Base-by-base conservation (phyloP, 208 protist species). In the Wallacemonas rigidus region DNA sequence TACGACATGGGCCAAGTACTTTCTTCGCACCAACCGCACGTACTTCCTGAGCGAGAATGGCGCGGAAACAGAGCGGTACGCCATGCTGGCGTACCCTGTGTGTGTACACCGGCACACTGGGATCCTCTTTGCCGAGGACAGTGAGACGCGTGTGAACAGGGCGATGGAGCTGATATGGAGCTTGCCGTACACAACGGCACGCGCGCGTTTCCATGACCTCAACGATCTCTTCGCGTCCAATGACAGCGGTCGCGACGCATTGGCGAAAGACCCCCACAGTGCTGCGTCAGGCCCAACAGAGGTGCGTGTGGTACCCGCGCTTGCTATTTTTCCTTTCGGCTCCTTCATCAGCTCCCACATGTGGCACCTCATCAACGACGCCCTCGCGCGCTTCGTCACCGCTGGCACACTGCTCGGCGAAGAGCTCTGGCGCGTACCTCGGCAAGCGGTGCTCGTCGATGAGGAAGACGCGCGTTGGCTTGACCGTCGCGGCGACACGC, bases 341-440 rank as follows among this genome's bases (percentile, higher is more conserved):
- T 14, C 43, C 3, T 74, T 43, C 43, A 61, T 72, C 35, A 2
- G 58, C 15, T 57, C 67, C 5, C 74, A 78, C 39, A 53, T 78
- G 26, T 72, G 72, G 50, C 67, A 74, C 38, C 47, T 47, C 14
- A 57, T 78, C 17, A 54, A 71, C 50, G 74, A 78, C 61, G 48
- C 67, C 41, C 53, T 78, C 12, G 47, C 35, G 15, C 67, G 36
- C 41, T 36, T 78, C 9, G 71, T 62, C 48, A 11, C 35, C 50
- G 26, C 62, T 40, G 65, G 72, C 60, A 63, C 41, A 15, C 41
- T 50, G 36, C 41, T 39, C n/a, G 41, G 38, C 3, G 35, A 54
- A 5, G 26, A 3, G 53, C 0, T 67, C 38, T 53, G 26, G 38
- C 11, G 11, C n/a, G 12, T 67, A 5, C 62, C 62, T 0, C 26